phyloP scores from a whole-genome alignment of 2,329 filamentous ascomycete species.

The Xylariaceae sp. region DNA sequence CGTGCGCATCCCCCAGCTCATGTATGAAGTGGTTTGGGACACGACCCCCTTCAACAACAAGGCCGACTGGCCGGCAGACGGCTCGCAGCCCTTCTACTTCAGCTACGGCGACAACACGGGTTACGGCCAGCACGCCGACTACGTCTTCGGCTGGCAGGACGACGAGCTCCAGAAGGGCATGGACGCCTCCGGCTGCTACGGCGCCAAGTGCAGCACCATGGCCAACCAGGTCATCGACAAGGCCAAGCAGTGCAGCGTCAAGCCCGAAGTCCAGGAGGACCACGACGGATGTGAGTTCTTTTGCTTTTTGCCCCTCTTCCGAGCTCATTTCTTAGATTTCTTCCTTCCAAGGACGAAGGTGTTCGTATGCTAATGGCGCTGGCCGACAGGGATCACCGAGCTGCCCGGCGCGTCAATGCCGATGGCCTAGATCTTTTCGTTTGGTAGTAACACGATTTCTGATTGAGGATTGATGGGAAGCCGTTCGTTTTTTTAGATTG shows the following conservation, averaged over 20 bases:
- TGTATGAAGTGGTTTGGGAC: constrained; percentile 45
- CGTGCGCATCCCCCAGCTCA: constrained; percentile 40
- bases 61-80: constrained; percentile 33
- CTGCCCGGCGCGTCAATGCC: constrained; percentile 23
- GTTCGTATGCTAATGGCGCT: no score
- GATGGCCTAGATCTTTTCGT: constrained; percentile 7
- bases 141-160: constrained; percentile 28
- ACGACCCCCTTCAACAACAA: constrained; percentile 35
- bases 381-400: constrained; percentile 19
- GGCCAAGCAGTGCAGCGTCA: constrained; percentile 27
- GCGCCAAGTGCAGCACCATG: constrained; percentile 30
- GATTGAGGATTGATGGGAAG: no score
- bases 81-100: constrained; percentile 33
- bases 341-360: constrained; percentile 6
- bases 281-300: constrained; percentile 31
- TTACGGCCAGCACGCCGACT: constrained; percentile 38
- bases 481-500: no score
- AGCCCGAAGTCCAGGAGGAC: constrained; percentile 28
- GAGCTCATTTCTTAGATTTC: background rate
- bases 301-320: background rate
- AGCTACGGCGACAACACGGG: constrained; percentile 35
- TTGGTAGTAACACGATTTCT: no score
- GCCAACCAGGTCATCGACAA: constrained; percentile 29
- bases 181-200: constrained; percentile 39
- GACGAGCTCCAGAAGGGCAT: constrained; percentile 28